Evolutionary conservation across 768 basidiomycete genomes (phyloP).

Genomic region (Leccinum rimulosum): DNA sequence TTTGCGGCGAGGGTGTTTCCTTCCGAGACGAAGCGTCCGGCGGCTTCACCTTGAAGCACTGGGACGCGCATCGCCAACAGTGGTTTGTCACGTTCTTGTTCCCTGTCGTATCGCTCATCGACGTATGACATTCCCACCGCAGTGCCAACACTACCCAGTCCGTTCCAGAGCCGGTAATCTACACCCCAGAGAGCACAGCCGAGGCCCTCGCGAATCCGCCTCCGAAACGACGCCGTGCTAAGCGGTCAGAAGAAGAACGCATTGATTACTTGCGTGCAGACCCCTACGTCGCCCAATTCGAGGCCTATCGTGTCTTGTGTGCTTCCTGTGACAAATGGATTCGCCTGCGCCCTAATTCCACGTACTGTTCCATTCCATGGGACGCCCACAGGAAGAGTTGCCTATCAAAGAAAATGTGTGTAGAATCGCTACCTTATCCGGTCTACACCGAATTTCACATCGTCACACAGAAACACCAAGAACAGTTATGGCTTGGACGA

Average conservation of each 20-base stretch:
- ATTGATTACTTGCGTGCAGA: slow-evolving; percentile 67
- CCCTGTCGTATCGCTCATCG: slow-evolving; percentile 3
- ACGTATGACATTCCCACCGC: slow-evolving; percentile 4
- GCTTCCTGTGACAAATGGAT: slow-evolving; percentile 86
- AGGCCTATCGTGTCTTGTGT: slow-evolving; percentile 77
- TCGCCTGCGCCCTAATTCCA: slow-evolving; percentile 79
- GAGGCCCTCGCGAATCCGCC: slow-evolving; percentile 47
- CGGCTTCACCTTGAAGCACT: slow-evolving; percentile 64
- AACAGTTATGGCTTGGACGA: slow-evolving; percentile 61
- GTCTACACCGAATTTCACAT: slow-evolving; percentile 8
- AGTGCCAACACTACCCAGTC: slow-evolving; percentile 33
- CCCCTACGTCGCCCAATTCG: slow-evolving; percentile 77
- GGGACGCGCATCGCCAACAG: slow-evolving; percentile 61
- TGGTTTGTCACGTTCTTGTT: slow-evolving; percentile 44
- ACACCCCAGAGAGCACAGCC: slow-evolving; percentile 41
- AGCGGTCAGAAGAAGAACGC: slow-evolving; percentile 74
- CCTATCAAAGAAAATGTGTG: slow-evolving; percentile 73
- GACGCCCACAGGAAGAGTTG: slow-evolving; percentile 84
- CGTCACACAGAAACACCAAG: slow-evolving; percentile 35
- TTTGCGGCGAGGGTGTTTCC: slow-evolving; percentile 58
- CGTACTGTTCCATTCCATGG: slow-evolving; percentile 87
- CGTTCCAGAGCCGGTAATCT: slow-evolving; percentile 38
- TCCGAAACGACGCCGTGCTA: slow-evolving; percentile 66
- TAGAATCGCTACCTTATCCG: slow-evolving; percentile 6
- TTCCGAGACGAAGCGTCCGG: slow-evolving; percentile 65